These are phyloP conservation scores for Colletotrichum orbiculare DNA, from an alignment of 2,329 filamentous ascomycete genomes.

Conservation along the genomic window DNA sequence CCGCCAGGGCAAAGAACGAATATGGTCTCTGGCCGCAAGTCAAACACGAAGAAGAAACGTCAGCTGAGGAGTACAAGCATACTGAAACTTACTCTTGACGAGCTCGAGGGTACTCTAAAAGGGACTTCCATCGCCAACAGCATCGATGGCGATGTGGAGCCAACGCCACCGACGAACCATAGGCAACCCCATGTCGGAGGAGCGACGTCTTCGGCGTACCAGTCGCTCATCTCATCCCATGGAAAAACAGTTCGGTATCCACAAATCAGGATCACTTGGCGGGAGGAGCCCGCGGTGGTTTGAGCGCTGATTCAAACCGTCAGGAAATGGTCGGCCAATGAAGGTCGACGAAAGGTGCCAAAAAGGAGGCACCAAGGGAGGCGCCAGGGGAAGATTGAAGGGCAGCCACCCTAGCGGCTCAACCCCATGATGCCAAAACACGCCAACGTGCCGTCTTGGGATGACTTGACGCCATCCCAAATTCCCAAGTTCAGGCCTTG, in stretches of 20 bases:
- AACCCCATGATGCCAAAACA: constrained; percentile 31
- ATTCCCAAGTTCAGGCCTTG: constrained; percentile 13
- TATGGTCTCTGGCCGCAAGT: constrained; percentile 14
- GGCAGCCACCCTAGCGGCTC: constrained; percentile 11
- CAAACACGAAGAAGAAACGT: neutral
- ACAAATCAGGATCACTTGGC: constrained; percentile 13
- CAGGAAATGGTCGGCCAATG: constrained; percentile 14
- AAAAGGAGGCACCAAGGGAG: neutral
- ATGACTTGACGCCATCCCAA: constrained; percentile 29
- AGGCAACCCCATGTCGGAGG: constrained; percentile 5
- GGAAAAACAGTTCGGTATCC: constrained; percentile 19
- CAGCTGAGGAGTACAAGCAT: constrained; percentile 2
- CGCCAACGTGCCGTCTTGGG: constrained; percentile 14
- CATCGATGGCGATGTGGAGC: neutral
- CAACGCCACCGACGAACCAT: neutral
- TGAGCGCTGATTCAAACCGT: constrained; percentile 25
- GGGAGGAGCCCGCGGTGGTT: constrained; percentile 23
- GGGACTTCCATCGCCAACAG: neutral
- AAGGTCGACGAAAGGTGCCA: neutral
- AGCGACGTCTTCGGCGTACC: constrained; percentile 7
- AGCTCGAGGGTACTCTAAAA: constrained; percentile 19
- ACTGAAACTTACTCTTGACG: constrained; percentile 1
- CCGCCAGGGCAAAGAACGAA: constrained; percentile 24
- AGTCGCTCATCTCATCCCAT: constrained; percentile 6
- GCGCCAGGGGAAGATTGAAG: neutral